Percentiles rank a stretch among this genome's conserved stretches.
phyloP scores from a whole-genome alignment of 208 protist genomes.

The Trypanosoma cruzi region DNA sequence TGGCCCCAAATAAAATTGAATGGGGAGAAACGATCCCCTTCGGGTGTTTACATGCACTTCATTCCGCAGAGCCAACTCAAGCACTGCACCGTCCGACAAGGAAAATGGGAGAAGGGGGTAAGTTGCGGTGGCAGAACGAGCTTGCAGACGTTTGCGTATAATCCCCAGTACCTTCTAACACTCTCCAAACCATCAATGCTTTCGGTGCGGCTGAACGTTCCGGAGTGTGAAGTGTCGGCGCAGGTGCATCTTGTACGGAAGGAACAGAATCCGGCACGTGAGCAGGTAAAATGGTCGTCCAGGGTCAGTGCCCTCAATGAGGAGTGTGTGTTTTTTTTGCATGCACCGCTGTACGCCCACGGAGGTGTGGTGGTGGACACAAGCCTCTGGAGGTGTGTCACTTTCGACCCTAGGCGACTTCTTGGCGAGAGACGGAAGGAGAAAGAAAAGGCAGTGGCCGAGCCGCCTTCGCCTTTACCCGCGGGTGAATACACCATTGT shows the following conservation, averaged over 20 bases:
- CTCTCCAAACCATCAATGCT: constrained; percentile 54
- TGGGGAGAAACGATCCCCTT: constrained; percentile 24
- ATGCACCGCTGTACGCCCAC: constrained; percentile 57
- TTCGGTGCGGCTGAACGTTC: constrained; percentile 37
- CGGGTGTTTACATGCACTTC: constrained; percentile 81
- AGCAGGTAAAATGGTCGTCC: constrained; percentile 28
- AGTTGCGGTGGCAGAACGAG: constrained; percentile 70
- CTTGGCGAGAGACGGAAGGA: constrained; percentile 38
- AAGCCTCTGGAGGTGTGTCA: constrained; percentile 55
- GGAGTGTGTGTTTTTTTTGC: constrained; percentile 51
- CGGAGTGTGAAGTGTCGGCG: constrained; percentile 15
- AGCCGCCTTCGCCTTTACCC: constrained; percentile 45
- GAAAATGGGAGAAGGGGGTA: constrained; percentile 70
- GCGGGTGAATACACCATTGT: constrained; percentile 76
- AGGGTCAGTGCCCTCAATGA: constrained; percentile 46
- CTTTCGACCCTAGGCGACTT: constrained; percentile 49
- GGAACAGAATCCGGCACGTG: constrained; percentile 6
- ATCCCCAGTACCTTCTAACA: constrained; percentile 59
- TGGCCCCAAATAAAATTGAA: constrained; percentile 57
- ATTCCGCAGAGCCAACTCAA: constrained; percentile 59
- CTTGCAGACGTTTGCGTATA: constrained; percentile 69
- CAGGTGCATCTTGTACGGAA: constrained; percentile 31
- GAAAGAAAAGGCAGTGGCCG: background rate
- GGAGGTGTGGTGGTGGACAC: constrained; percentile 69
- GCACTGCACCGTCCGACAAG: constrained; percentile 39